Base-by-base conservation (phyloP, 108 stramenopile species). In the Nannochloropsis gaditana region DNA sequence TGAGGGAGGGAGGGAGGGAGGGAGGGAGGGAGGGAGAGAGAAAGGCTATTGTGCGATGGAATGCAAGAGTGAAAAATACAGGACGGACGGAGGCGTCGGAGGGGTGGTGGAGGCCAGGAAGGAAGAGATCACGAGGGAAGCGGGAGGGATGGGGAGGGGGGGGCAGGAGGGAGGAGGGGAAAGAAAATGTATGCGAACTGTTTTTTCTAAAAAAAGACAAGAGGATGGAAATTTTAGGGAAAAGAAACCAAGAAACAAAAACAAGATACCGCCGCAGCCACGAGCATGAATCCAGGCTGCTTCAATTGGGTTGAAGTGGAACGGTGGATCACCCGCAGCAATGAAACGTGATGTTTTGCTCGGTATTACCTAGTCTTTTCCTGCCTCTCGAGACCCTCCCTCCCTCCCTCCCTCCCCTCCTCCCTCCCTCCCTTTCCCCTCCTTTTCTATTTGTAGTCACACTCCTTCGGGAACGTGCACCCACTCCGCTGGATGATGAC, bases 401-500 rank as follows among this genome's bases (percentile, higher is more conserved):
- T 73, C 59, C 59, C 3, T 73, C 59, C 59, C 47, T 50, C 47
- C 47, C 15, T 15, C 47, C 15, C 11, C 10, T 15, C 11, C 47
- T 15, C 47, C 47, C 15, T 50, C 47, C 47, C 47, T 15, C 47
- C 47, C 0, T 50, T 50, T 50, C 15, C 47, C 15, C 47, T 50
- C 15, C 47, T 50, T 43, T 5, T 83, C 41, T 47, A 86, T 21
- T 84, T 11, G 89, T 92, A 95, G 45, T 93, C 91, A 88, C 95
- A 96, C 31, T 84, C 83, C 44, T 86, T 85, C 44, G 93, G 91
- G 88, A 98, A 87, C 83, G 94, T 95, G 84, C 97, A 97, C 82
- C 99, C 99, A 43, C 96, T 96, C 42, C 91, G 87, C 91, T 97
- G 99, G 90, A 99, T 99, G 92, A 99, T 95, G 83, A 92, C 93